Evolutionary conservation across 164 flowering plant genomes (phyloP), one percentile per base, ranked within the genome.

Genomic region (Platanus orientalis): DNA sequence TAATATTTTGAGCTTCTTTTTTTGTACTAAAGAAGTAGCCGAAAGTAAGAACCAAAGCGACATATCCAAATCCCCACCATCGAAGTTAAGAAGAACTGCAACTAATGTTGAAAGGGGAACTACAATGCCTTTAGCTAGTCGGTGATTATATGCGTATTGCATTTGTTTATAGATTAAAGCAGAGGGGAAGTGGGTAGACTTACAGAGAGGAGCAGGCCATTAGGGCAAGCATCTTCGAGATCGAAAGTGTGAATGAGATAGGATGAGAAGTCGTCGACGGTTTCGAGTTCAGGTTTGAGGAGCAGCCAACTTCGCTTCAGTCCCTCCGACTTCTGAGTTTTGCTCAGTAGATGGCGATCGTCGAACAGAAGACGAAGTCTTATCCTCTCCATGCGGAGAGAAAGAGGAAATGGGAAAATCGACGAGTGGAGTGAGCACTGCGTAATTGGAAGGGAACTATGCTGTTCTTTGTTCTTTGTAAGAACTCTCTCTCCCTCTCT

Each of bases 141-240:
- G 49, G 4, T 45, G 20, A 2, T 45, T 45, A 14, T 36, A 36
- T 36, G 10, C 9, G 42, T 36, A 14, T 36, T 36, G 42, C 9
- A 7, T 36, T 45, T 14, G 49, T 45, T 45, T 16, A 14, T 16
- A 17, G 25, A n/a, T 3, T n/a, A 56, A 11, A 32, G 11, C 23
- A 40, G 6, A 30, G 47, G 19, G 17, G 20, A 23, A 36, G 25
- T 14, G 34, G 34, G n/a, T 51, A 34, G 32, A 65, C 65, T 67
- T 85, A 93, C 98, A 51, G 79, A 85, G 67, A 93, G 87, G 58
- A 78, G 40, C 61, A 92, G 65, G 68, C 90, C 93, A 70, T 80
- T 34, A 44, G 91, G 92, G 73, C 90, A 87, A 63, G 84, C 25
- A 2, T 75, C 51, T 1, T 65, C 61, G 56, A 92, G 87, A 25